These are phyloP conservation scores for Plenodomus biglobosus DNA, from an alignment of 2,329 filamentous ascomycete genomes.

Conservation along the genomic window DNA sequence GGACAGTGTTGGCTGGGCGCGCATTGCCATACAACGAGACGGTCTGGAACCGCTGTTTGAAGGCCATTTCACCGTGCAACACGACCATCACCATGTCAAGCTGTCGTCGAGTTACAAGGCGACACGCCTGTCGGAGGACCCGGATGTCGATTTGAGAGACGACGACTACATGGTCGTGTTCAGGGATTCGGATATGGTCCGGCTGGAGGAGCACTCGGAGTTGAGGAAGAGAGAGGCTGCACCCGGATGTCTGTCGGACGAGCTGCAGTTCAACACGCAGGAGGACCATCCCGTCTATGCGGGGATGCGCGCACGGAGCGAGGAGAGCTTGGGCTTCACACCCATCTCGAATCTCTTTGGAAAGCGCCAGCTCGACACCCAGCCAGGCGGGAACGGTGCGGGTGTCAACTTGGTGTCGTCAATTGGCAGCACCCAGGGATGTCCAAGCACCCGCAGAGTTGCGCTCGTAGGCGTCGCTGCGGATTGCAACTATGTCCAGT, in stretches of 20 bases:
- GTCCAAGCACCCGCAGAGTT: conserved; percentile 85
- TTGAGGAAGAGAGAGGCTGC: conserved; percentile 59
- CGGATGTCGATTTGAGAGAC: conserved; percentile 58
- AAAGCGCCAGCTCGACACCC: conserved; percentile 66
- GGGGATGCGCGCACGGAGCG: conserved; percentile 55
- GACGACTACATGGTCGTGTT: conserved; percentile 87
- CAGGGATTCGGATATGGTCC: conserved; percentile 79
- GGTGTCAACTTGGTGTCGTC: conserved; percentile 75
- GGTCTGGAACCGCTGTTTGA: conserved; percentile 81
- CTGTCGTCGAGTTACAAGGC: conserved; percentile 71
- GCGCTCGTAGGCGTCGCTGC: conserved; percentile 89
- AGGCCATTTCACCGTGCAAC: conserved; percentile 78
- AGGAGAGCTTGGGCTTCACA: conserved; percentile 58
- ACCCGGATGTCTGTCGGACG: conserved; percentile 69
- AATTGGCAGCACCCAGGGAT: conserved; percentile 82
- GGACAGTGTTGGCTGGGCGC: conserved; percentile 82
- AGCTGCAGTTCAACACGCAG: conserved; percentile 76
- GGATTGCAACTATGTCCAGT: conserved; percentile 82
- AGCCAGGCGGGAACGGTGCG: conserved; percentile 70
- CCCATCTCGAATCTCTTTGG: conserved; percentile 69
- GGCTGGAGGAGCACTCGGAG: conserved; percentile 56
- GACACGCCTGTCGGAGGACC: conserved; percentile 70
- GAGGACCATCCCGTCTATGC: conserved; percentile 67
- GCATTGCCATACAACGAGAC: conserved; percentile 76
- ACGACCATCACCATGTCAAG: conserved; percentile 85